Percentiles rank a stretch among this genome's conserved stretches.
Evolutionary conservation across 179 eudicot genomes (phyloP).

Genomic region (Vitellaria paradoxa): DNA sequence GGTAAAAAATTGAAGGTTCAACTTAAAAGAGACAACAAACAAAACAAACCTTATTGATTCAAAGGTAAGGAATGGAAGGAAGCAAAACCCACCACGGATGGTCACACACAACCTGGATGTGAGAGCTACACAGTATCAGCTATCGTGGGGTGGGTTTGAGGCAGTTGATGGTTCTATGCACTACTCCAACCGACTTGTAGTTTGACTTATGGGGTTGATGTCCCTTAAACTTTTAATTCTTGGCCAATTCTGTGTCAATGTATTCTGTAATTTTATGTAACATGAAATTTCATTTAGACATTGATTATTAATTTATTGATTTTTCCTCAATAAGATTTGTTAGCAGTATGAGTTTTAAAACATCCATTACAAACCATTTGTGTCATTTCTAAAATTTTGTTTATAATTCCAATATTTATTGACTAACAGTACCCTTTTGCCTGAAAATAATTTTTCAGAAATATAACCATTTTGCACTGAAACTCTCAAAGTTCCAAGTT

Average conservation of each 20-base stretch:
- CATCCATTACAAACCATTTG: background rate
- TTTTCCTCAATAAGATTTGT: constrained; percentile 20
- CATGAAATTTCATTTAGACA: constrained; percentile 30
- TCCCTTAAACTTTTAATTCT: constrained; percentile 48
- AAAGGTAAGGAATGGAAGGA: constrained; percentile 28
- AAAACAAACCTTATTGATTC: constrained; percentile 52
- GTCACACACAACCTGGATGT: constrained; percentile 25
- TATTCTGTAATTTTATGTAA: constrained; percentile 39
- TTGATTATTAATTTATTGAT: constrained; percentile 46
- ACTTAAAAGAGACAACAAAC: constrained; percentile 88
- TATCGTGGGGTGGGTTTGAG: constrained; percentile 17
- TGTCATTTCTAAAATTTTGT: background rate
- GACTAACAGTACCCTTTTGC: background rate
- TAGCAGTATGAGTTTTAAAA: background rate
- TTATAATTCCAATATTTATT: background rate
- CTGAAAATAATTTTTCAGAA: background rate
- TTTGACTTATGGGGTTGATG: constrained; percentile 26
- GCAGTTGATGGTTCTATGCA: constrained; percentile 17
- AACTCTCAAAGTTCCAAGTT: background rate
- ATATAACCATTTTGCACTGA: background rate
- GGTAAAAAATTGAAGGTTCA: constrained; percentile 98
- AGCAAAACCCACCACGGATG: constrained; percentile 19
- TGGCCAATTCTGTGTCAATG: constrained; percentile 34
- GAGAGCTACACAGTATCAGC: constrained; percentile 23
- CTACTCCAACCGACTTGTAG: constrained; percentile 33